Evolutionary conservation across 768 basidiomycete genomes (phyloP), one percentile per base, ranked within the genome.

Genomic region (Suillus tomentosus): DNA sequence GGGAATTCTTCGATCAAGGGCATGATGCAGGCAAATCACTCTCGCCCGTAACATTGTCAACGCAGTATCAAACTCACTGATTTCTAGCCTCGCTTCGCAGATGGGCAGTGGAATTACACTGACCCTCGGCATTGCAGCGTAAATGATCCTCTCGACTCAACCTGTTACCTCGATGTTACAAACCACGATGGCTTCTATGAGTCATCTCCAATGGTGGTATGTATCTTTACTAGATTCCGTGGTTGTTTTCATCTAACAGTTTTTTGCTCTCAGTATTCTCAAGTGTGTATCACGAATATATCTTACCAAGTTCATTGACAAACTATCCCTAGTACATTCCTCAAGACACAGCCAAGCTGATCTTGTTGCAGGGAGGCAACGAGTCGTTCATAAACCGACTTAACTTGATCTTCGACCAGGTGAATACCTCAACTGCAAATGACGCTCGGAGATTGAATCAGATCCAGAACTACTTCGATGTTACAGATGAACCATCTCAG

Each of bases 101-200:
- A 86, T 67, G 87, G 87, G 5, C 82, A 81, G 0, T 89, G 84
- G 74, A 85, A 84, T 69, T 86, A 81, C 64, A 89, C 87, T 1
- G 87, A 89, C 71, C 87, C 87, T 4, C 76, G 87, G 43, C 87
- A 88, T 69, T 89, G 87, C 69, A 87, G 86, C 68, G 79, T 85
- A 48, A 82, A 89, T 64, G 87, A 88, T 67, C 87, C 87, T 0
- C 73, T 73, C 3, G 75, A 79, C 27, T 79, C 87, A 1, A 86
- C 85, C 0, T 89, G 87, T 67, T 88, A 85, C 76, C 71, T 89
- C 64, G 82, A 87, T 65, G 80, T 84, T 13, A 79, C 74, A 17
- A 82, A 83, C 39, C 72, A 79, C 13, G 87, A 89, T 70, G 87
- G 87, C 1, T 89, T 88, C 71, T 89, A 89, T 68, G 87, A 89